phyloP scores from a whole-genome alignment of 768 basidiomycete genomes.

The Lactifluus piperatus region DNA sequence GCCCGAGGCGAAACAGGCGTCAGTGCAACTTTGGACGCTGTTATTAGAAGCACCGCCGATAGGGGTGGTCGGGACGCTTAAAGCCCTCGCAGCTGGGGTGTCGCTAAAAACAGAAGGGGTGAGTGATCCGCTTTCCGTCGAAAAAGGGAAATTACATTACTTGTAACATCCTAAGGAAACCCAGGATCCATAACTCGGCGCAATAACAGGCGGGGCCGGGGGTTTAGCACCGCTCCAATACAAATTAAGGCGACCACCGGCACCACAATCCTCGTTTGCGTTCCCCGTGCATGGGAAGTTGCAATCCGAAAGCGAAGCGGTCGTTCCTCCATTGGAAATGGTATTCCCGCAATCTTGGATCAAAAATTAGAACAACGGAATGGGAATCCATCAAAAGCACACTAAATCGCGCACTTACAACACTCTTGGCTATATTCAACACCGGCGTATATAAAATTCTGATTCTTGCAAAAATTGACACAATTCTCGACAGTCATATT shows the following conservation, averaged over 20 bases:
- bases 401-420: slow-evolving; percentile 34
- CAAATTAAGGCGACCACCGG: slow-evolving; percentile 47
- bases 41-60: slow-evolving; percentile 34
- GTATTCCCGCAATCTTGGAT: slow-evolving; percentile 53
- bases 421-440: slow-evolving; percentile 60
- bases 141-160: slow-evolving; percentile 29
- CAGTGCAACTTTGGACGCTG: slow-evolving; percentile 50
- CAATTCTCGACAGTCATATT: slow-evolving; percentile 57
- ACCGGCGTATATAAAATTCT: slow-evolving; percentile 55
- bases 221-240: slow-evolving; percentile 55
- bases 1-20: slow-evolving; percentile 50
- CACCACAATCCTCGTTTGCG: slow-evolving; percentile 50
- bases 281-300: slow-evolving; percentile 55
- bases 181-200: slow-evolving; percentile 54
- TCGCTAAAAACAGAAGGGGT: slow-evolving; percentile 25
- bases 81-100: slow-evolving; percentile 26
- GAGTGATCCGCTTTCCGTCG: slow-evolving; percentile 1
- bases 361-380: neutral
- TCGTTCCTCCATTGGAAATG: slow-evolving; percentile 38
- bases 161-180: slow-evolving; percentile 65
- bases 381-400: neutral
- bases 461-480: slow-evolving; percentile 36
- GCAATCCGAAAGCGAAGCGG: slow-evolving; percentile 44
- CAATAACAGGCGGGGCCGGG: slow-evolving; percentile 45
- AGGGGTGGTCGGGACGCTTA: slow-evolving; percentile 26